A percentile compares a stretch with the other conserved stretches of the same genome.
phyloP scores from a whole-genome alignment of 352 stramenopile genomes.

The Hyaloperonospora brassicae region DNA sequence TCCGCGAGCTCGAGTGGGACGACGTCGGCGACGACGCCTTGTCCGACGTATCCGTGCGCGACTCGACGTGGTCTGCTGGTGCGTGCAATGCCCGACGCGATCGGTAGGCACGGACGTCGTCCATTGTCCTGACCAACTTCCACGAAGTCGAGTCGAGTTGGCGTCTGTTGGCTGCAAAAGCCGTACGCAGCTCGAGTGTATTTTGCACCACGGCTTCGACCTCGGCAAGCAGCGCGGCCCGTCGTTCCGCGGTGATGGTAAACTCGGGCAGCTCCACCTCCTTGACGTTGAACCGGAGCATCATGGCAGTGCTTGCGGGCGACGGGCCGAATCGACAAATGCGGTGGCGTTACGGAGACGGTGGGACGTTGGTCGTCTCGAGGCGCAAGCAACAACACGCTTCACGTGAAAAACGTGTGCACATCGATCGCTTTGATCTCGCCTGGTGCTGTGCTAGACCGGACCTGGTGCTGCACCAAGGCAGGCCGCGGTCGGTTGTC shows the following conservation, averaged over 20 bases:
- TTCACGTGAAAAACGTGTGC: no score
- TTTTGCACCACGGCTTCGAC: conserved; percentile 29
- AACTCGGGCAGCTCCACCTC: conserved; percentile 27
- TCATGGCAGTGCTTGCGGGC: neutral
- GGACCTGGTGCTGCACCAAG: no score
- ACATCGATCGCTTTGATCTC: no score
- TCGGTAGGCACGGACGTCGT: conserved; percentile 33
- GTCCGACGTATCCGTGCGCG: conserved; percentile 15
- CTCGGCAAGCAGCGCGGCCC: conserved; percentile 21
- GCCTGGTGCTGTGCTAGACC: no score
- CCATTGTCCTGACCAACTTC: conserved; percentile 36
- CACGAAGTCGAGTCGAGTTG: conserved; percentile 31
- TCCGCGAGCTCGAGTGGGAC: conserved; percentile 12
- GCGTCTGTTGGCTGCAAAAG: conserved; percentile 22
- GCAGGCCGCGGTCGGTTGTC: no score
- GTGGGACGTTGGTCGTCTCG: no score
- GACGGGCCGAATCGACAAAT: neutral
- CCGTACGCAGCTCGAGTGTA: conserved; percentile 29
- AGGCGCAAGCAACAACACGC: no score
- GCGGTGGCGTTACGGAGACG: neutral
- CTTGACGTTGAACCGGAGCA: conserved; percentile 12
- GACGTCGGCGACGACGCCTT: conserved; percentile 24
- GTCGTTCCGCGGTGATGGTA: conserved; percentile 18
- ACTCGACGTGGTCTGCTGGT: conserved; percentile 11
- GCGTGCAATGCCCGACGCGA: conserved; percentile 30